Evolutionary conservation across 2,329 filamentous ascomycete genomes (phyloP), one percentile per base, ranked within the genome.

Genomic region (Pezicula rhizophila): DNA sequence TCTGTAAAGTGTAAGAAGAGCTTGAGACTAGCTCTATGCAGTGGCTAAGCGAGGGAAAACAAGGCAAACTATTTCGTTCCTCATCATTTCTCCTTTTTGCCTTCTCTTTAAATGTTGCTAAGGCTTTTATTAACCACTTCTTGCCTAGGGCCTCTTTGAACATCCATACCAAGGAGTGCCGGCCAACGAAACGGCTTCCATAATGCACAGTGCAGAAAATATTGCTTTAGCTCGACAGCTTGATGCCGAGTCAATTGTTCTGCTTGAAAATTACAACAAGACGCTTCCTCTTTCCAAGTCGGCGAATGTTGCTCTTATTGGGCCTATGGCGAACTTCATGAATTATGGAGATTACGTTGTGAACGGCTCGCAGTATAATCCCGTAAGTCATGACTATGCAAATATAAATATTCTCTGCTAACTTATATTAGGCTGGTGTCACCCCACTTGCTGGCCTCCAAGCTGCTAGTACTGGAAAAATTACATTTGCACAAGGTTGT

Each of bases 271-370:
- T 53, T 70, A 76, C 5, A 74, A 78, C 33, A 68, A 73, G 15
- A 67, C 86, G 2, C 71, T 90, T 6, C 86, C 86, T 1, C 70
- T 90, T 23, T 68, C 73, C 53, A 87, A 84, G 61, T 73, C 77
- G 7, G 82, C 82, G n/a, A 81, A 78, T 14, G 74, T 89, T 50
- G 84, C 84, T 4, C 81, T 89, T 14, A 86, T 89, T 57, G 86
- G 86, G 0, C 85, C 85, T 2, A 89, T 89, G 80, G 85, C 82
- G 1, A 77, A 85, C 56, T 85, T 75, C 55, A 81, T 87, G 73
- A 87, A 87, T 58, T 85, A 88, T 51, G 85, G 85, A 45, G 85
- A 88, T 65, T 89, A 89, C 57, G 84, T 89, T 14, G 82, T 86
- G 17, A 79, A 82, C 60, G 69, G 73, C 42, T 78, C 82, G 12